Percentiles rank a stretch among this genome's conserved stretches.
phyloP scores from a whole-genome alignment of 1,284 basidiomycete genomes.

The Cutaneotrichosporon cutaneum region DNA sequence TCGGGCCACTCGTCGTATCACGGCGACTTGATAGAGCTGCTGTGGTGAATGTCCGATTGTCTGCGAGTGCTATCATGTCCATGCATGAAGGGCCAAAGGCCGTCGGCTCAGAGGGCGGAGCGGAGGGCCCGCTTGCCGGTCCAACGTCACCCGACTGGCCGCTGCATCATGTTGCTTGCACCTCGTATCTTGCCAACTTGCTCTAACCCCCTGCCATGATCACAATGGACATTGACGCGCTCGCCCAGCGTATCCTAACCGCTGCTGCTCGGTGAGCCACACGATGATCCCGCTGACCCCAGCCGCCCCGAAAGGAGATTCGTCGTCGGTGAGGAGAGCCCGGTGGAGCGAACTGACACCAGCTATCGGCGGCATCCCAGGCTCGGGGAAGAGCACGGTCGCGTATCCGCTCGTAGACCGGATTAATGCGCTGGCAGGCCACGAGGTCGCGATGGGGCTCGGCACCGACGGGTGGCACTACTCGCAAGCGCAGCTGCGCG shows the following conservation, averaged over 20 bases:
- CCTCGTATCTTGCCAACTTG: background rate
- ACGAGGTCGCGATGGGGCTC: conserved; percentile 47
- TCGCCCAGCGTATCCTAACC: background rate
- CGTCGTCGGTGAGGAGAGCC: background rate
- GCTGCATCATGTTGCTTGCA: background rate
- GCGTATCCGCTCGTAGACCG: conserved; percentile 50
- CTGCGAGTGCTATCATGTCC: background rate
- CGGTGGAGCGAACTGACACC: background rate
- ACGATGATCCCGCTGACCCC: background rate
- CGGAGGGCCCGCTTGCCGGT: background rate
- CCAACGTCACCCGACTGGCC: background rate
- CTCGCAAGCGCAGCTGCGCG: conserved; percentile 46
- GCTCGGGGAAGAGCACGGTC: conserved; percentile 56
- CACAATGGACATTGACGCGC: conserved; percentile 1
- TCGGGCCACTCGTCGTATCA: background rate
- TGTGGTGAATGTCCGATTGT: background rate
- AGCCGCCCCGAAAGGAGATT: conserved; percentile 2
- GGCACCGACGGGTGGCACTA: conserved; percentile 58
- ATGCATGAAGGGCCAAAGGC: background rate
- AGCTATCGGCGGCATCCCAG: conserved; percentile 40
- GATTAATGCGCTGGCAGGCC: conserved; percentile 34
- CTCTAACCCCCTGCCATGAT: background rate
- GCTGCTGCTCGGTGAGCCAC: background rate
- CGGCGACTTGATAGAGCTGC: background rate
- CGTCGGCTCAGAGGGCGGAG: background rate